Percentiles rank a stretch among this genome's conserved stretches.
Evolutionary conservation across 2,329 filamentous ascomycete genomes (phyloP).

Genomic region (Mycogone perniciosa): DNA sequence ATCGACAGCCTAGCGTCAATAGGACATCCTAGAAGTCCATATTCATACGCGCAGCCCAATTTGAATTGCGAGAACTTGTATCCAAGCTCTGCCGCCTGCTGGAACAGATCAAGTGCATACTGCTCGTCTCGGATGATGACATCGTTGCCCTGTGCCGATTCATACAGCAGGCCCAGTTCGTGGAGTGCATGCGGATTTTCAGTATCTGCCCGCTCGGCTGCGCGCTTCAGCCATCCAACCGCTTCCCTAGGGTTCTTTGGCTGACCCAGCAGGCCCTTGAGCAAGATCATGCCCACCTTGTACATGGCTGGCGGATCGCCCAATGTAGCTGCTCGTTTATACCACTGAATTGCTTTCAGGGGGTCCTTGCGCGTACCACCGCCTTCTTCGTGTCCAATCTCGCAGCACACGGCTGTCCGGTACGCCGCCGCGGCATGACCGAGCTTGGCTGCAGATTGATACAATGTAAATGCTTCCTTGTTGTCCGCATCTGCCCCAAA

Average conservation of each 20-base stretch:
- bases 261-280: slow-evolving; percentile 92
- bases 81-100: slow-evolving; percentile 77
- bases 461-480: slow-evolving; percentile 88
- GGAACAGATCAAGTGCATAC: slow-evolving; percentile 77
- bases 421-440: slow-evolving; percentile 86
- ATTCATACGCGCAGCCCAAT: slow-evolving; percentile 82
- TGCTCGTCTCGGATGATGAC: slow-evolving; percentile 72
- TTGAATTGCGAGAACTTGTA: slow-evolving; percentile 96
- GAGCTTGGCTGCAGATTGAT: slow-evolving; percentile 87
- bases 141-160: slow-evolving; percentile 60
- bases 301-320: slow-evolving; percentile 96
- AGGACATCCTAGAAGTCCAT: slow-evolving; percentile 73
- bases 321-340: slow-evolving; percentile 82
- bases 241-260: slow-evolving; percentile 76
- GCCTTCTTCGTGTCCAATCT: slow-evolving; percentile 89
- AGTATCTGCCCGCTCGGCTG: slow-evolving; percentile 76
- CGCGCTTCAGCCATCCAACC: slow-evolving; percentile 86
- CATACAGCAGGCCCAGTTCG: slow-evolving; percentile 66
- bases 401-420: slow-evolving; percentile 92
- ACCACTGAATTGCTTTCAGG: slow-evolving; percentile 95
- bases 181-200: slow-evolving; percentile 95
- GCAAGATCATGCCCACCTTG: slow-evolving; percentile 92
- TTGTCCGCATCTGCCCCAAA: slow-evolving; percentile 75
- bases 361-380: slow-evolving; percentile 89
- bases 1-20: slow-evolving; percentile 83